Percentiles rank a stretch among this genome's conserved stretches.
Conservation (phyloP, 345 rosid species). For the Durio zibethinus region DNA sequence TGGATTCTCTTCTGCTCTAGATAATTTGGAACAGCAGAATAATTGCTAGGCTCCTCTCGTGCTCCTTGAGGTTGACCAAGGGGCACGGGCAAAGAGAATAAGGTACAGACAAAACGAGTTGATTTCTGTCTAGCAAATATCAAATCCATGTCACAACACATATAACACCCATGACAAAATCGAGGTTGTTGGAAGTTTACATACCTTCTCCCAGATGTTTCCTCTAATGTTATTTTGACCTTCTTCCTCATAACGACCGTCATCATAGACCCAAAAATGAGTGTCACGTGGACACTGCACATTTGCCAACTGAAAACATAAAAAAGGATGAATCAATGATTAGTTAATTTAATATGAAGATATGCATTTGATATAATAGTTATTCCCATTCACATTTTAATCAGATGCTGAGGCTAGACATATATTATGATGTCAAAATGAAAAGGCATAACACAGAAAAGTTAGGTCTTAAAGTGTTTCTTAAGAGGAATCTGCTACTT, state of each 20-base stretch:
- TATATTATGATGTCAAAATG: neutral
- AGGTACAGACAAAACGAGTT: slow-evolving; percentile 70
- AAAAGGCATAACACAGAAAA: neutral
- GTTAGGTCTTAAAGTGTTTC: too few relatives aligned
- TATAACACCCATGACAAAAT: slow-evolving; percentile 8
- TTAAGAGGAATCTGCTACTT: too few relatives aligned
- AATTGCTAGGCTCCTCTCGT: slow-evolving; percentile 72
- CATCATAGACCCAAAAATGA: slow-evolving; percentile 85
- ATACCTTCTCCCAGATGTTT: slow-evolving; percentile 82
- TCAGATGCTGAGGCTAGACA: neutral
- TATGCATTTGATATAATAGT: neutral
- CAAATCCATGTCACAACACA: slow-evolving; percentile 21
- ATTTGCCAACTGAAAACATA: slow-evolving; percentile 56
- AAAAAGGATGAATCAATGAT: neutral
- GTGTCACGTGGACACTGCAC: slow-evolving; percentile 80
- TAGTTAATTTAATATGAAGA: neutral
- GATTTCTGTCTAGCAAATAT: slow-evolving; percentile 69
- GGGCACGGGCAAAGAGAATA: slow-evolving; percentile 89
- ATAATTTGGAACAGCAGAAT: slow-evolving; percentile 68
- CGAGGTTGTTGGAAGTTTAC: neutral
- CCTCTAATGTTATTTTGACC: slow-evolving; percentile 81
- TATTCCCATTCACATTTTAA: slow-evolving; percentile 1
- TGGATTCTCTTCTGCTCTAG: slow-evolving; percentile 73
- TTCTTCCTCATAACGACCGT: slow-evolving; percentile 82
- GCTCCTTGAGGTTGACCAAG: slow-evolving; percentile 63